Base-by-base conservation (phyloP, 1,139 yeast species). In the Geotrichum macrosporum region DNA sequence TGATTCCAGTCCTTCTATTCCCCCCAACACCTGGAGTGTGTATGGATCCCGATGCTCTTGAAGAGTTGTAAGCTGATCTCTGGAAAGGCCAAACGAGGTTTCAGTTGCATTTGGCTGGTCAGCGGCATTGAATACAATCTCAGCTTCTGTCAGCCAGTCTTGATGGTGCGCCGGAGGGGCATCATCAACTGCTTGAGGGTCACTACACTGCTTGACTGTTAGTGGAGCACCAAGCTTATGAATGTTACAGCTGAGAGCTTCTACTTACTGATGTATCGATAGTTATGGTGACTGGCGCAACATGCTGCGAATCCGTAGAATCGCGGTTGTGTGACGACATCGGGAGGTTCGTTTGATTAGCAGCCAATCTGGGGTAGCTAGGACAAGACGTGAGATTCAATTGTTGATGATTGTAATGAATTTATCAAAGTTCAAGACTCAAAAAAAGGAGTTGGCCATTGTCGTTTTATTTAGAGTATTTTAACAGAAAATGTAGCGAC, bases 21-120 rank as follows among this genome's bases (percentile, higher is more conserved):
- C 64, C 21, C 69, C 70, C 27, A 66, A 50, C 18, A 58, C 63
- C 20, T 55, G 45, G 36, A 71, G 54, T 12, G 69, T 61, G 44
- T 60, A 63, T 4, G 69, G 62, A 44, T 68, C 65, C 46, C 69
- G 69, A n/a, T 72, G 71, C 48, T 70, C 75, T 13, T 66, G 57
- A 31, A 71, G 60, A 5, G 63, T 55, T 35, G 57, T 56, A 29
- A 71, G 62, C 51, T 70, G 71, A 33, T 55, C 59, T 3, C 64
- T 61, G 5, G 62, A 56, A 18, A 49, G 38, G 12, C 33, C 44
- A 32, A 45, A 49, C n/a, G 46, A 22, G 5, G 46, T 42, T 19
- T 42, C 34, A 16, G 12, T 37, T 5, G 38, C 15, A n/a, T 27
- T 32, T 16, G 44, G 44, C 5, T 20, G 36, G 9, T 22, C 35